Conservation (phyloP, 805 yeast species). For the Saccharomycodes ludwigii region DNA sequence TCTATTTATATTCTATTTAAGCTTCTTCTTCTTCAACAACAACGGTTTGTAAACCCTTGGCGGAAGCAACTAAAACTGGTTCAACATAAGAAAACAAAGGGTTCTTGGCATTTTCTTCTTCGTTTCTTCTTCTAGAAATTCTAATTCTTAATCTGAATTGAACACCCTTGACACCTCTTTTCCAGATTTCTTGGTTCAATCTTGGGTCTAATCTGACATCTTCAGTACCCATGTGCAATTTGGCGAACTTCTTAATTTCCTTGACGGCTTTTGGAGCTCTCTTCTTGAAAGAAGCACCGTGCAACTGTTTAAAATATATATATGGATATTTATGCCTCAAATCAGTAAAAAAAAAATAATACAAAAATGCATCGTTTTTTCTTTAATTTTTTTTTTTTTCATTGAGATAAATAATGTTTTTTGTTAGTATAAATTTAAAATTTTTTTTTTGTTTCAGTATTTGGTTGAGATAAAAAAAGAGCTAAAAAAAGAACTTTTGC, state of each 20-base stretch:
- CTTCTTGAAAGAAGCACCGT: constrained; percentile 98
- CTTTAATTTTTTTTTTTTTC: no score
- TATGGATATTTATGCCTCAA: constrained; percentile 26
- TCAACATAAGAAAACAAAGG: constrained; percentile 96
- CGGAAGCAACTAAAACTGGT: constrained; percentile 87
- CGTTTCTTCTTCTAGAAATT: constrained; percentile 99
- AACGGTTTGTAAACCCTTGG: constrained; percentile 96
- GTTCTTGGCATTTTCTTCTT: constrained; percentile 98
- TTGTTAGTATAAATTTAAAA: no score
- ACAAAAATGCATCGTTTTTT: no score
- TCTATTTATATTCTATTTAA: constrained; percentile 25
- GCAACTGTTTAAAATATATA: constrained; percentile 43
- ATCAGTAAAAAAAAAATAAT: neutral
- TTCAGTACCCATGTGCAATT: constrained; percentile 97
- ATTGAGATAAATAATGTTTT: no score
- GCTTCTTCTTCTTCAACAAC: constrained; percentile 79
- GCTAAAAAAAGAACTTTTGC: no score
- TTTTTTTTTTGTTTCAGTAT: no score
- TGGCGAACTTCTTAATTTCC: constrained; percentile 98
- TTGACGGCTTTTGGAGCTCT: constrained; percentile 99
- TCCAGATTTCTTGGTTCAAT: constrained; percentile 97
- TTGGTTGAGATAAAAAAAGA: no score
- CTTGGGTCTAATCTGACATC: constrained; percentile 99
- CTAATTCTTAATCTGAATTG: constrained; percentile 97
- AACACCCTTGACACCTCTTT: constrained; percentile 99